Base-by-base conservation (phyloP, 1,139 yeast species). In the Yamadazyma atlantica region DNA sequence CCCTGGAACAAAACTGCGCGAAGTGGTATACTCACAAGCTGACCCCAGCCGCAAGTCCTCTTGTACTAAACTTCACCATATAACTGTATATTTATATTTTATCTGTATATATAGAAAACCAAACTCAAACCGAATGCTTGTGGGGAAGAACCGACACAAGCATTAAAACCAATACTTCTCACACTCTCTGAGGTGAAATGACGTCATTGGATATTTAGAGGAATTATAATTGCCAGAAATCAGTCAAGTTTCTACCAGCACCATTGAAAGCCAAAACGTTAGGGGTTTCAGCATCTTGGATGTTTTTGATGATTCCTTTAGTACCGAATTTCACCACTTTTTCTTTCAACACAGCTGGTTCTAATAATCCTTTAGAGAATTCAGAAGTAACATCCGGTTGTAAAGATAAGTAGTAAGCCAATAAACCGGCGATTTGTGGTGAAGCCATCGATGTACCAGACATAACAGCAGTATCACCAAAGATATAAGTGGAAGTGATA, bases 381-480 rank as follows among this genome's bases (percentile, higher is more conserved):
- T 82, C 86, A 33, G 96, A 88, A 45, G 77, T 84, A 22, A 85
- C 64, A 38, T 80, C 85, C 50, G 98, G 98, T 68, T 87, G 94
- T 63, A 92, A 80, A 16, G 97, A 87, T 54, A 92, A 72, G 69
- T 80, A 90, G 77, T 92, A 92, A 4, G 97, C 70, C 58, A 84
- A 73, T 62, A 92, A 75, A 51, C 98, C 98, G 45, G 89, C 85
- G 60, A 92, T 85, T 61, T 92, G 97, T 38, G 98, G 98, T 33
- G 97, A 87, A 25, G 98, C 98, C 98, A 92, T 92, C 15, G 98
- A 92, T 15, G 98, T 92, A 68, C 98, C 98, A 29, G 97, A 88
- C 65, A 92, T 76, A 37, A 92, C 81, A 44, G 96, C 95, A 49
- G 95, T 84, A 49, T 81, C 80, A 28, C 95, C 83, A 36, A 96